Conservation (phyloP, 2,329 filamentous ascomycete genomes). For the Bertia moriformis region DNA sequence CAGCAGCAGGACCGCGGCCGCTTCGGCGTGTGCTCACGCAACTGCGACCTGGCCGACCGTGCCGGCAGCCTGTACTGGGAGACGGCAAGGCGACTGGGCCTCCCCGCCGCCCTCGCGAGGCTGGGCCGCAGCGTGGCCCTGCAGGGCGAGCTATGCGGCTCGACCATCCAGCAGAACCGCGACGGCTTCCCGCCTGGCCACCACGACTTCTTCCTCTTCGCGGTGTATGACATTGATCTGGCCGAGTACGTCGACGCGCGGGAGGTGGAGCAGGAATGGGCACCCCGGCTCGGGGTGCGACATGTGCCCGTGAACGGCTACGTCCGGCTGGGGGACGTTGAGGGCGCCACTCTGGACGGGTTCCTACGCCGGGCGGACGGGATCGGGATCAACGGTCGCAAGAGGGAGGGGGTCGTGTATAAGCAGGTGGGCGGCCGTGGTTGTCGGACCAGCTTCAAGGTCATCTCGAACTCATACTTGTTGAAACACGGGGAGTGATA, state of each 20-base stretch:
- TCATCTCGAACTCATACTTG: too few relatives aligned
- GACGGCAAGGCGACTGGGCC: conserved; percentile 7
- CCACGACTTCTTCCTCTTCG: conserved; percentile 17
- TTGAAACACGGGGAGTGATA: too few relatives aligned
- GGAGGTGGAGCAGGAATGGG: conserved; percentile 12
- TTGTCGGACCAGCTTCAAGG: too few relatives aligned
- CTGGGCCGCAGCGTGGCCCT: conserved; percentile 10
- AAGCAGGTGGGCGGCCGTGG: too few relatives aligned
- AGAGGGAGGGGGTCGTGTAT: too few relatives aligned
- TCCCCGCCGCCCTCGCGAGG: conserved; percentile 8
- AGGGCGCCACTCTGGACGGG: too few relatives aligned
- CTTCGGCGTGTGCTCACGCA: conserved; percentile 15
- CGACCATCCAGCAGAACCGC: conserved; percentile 11
- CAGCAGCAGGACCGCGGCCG: conserved; percentile 10
- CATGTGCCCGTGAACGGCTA: conserved; percentile 13
- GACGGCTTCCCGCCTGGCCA: conserved; percentile 8
- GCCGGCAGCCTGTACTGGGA: conserved; percentile 9
- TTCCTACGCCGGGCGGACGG: too few relatives aligned
- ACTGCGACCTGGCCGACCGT: conserved; percentile 9
- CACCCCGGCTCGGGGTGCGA: conserved; percentile 10
- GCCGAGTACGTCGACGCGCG: conserved; percentile 11
- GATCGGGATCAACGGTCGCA: too few relatives aligned
- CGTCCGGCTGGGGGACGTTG: conserved; percentile 2
- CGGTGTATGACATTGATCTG: conserved; percentile 14
- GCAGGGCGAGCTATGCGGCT: conserved; percentile 17